Conservation (phyloP, 2,329 filamentous ascomycete genomes). For the Hypoxylon sp. region DNA sequence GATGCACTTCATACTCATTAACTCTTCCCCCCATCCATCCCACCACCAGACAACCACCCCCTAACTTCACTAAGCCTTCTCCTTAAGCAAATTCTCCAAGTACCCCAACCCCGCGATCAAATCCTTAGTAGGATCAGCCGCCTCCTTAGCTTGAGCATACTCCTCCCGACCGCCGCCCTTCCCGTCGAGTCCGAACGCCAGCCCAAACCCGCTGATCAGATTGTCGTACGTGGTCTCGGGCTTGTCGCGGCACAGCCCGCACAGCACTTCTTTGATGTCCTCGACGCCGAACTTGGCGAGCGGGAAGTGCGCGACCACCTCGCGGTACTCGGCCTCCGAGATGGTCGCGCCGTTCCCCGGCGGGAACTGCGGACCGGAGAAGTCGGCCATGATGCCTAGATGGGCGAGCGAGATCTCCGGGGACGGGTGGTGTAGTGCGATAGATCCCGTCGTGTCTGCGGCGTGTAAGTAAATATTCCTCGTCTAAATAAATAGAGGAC, state of each 20-base stretch:
- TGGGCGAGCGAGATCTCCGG: conserved; percentile 33
- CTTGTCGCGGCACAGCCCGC: conserved; percentile 35
- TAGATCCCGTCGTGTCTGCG: conserved; percentile 23
- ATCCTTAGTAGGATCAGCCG: neutral
- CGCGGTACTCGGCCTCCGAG: conserved; percentile 33
- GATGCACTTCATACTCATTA: no score
- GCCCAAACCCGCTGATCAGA: conserved; percentile 30
- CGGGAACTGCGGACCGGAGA: conserved; percentile 33
- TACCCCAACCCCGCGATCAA: neutral
- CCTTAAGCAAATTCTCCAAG: conserved; percentile 5
- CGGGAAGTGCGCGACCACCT: conserved; percentile 34
- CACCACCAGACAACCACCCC: no score
- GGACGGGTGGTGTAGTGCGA: conserved; percentile 29
- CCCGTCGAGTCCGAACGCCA: conserved; percentile 33
- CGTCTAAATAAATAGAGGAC: no score
- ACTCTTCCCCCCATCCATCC: neutral
- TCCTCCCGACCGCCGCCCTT: conserved; percentile 29
- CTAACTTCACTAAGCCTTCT: neutral
- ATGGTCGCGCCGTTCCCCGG: conserved; percentile 27
- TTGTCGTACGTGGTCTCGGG: conserved; percentile 37
- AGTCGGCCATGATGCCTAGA: conserved; percentile 34
- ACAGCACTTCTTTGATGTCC: conserved; percentile 24
- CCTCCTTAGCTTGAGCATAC: conserved; percentile 17
- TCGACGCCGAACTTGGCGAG: conserved; percentile 21
- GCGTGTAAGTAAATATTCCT: no score